Percentiles rank a stretch among this genome's conserved stretches.
phyloP scores from a whole-genome alignment of 2,329 filamentous ascomycete genomes.

The Claviceps maximensis region DNA sequence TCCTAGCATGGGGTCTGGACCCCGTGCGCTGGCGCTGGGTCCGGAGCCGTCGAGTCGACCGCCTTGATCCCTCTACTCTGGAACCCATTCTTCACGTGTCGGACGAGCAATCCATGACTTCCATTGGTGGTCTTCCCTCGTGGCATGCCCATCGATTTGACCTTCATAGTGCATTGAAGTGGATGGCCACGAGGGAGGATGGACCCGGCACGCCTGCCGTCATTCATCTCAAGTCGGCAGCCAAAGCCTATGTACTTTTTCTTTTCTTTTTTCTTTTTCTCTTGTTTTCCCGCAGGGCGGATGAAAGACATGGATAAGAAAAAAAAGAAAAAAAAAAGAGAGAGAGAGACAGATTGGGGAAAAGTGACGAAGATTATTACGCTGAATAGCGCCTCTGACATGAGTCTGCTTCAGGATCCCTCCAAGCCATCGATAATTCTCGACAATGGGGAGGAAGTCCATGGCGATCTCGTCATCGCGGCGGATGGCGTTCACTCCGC shows the following conservation, averaged over 20 bases:
- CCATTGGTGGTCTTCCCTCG: neutral
- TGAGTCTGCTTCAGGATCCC: conserved; percentile 11
- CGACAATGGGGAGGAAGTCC: conserved; percentile 14
- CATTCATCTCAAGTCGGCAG: conserved; percentile 10
- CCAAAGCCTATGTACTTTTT: neutral
- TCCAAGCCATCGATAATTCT: conserved; percentile 16
- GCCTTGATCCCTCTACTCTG: conserved; percentile 15
- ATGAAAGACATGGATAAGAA: neutral
- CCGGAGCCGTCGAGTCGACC: conserved; percentile 10
- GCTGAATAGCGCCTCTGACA: neutral
- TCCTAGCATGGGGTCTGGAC: conserved; percentile 24
- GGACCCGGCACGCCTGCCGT: conserved; percentile 14
- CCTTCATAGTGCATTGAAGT: conserved; percentile 23
- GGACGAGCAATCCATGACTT: neutral
- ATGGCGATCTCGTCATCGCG: conserved; percentile 27
- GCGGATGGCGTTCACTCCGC: conserved; percentile 30
- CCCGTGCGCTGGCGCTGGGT: conserved; percentile 16
- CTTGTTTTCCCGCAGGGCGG: neutral
- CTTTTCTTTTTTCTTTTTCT: too few relatives aligned
- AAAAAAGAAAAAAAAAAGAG: neutral
- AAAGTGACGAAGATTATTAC: neutral
- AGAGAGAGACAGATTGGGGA: neutral
- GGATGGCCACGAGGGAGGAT: conserved; percentile 17
- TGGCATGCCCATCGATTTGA: conserved; percentile 26
- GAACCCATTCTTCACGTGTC: conserved; percentile 6